These are phyloP conservation scores for Fagopyrum esculentum DNA, from an alignment of 148 eudicot genomes.

Conservation along the genomic window DNA sequence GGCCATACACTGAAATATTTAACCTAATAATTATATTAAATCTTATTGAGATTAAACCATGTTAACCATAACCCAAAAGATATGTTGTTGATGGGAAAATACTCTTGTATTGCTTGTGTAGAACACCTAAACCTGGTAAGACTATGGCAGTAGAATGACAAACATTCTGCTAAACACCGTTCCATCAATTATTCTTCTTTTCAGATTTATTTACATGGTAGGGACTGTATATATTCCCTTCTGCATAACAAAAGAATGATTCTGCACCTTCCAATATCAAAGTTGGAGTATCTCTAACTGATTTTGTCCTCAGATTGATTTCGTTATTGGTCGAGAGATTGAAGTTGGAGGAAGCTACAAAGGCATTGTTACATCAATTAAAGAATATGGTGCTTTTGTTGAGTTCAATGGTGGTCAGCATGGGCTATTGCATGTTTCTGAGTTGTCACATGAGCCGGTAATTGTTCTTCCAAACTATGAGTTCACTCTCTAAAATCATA, in stretches of 20 bases:
- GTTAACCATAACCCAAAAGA: background rate
- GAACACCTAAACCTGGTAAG: too few relatives aligned
- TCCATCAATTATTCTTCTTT: background rate
- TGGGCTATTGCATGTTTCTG: constrained; percentile 91
- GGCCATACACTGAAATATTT: too few relatives aligned
- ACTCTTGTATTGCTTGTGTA: too few relatives aligned
- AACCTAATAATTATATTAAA: background rate
- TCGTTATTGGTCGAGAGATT: constrained; percentile 82
- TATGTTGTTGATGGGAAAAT: background rate
- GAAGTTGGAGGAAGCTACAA: constrained; percentile 81
- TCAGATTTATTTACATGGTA: background rate
- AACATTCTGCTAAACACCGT: background rate
- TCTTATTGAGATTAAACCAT: background rate
- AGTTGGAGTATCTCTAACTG: background rate
- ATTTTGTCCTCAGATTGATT: constrained; percentile 52
- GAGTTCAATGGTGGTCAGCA: constrained; percentile 98
- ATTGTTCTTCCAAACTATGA: constrained; percentile 3
- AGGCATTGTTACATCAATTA: constrained; percentile 65
- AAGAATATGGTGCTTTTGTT: constrained; percentile 99
- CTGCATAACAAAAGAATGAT: background rate
- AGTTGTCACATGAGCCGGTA: constrained; percentile 84
- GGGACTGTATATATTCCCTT: background rate
- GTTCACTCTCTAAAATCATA: background rate
- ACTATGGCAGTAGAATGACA: background rate
- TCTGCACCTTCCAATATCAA: background rate